Evolutionary conservation across 192 early-diverging fungal species (phyloP).

Genomic region (Mortierella alpina): DNA sequence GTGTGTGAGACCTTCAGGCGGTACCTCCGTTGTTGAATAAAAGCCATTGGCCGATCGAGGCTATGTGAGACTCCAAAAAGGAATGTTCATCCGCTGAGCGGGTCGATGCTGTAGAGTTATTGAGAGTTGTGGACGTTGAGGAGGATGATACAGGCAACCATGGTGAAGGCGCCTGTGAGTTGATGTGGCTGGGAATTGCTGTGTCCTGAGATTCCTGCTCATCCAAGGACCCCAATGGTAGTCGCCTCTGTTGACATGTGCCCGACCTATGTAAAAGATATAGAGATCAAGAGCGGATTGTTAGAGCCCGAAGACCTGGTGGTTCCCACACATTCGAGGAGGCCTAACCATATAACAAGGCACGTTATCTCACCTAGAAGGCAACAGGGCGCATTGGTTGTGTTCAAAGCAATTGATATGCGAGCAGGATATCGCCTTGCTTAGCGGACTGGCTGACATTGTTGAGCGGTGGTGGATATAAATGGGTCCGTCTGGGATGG

Average conservation of each 20-base stretch:
- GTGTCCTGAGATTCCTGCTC: not conserved
- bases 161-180: no score
- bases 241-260: slow-evolving; percentile 10
- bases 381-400: not conserved
- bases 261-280: not conserved
- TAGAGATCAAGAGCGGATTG: not conserved
- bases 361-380: not conserved
- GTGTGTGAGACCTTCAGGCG: not conserved
- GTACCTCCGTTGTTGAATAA: slow-evolving; percentile 6
- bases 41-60: slow-evolving; percentile 40
- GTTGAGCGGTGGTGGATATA: slow-evolving; percentile 51
- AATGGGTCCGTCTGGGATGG: slow-evolving; percentile 39
- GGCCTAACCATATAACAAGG: not conserved
- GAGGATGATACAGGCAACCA: not conserved
- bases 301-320: not conserved
- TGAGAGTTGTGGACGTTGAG: not conserved
- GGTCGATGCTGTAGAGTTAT: not conserved
- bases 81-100: slow-evolving; percentile 16
- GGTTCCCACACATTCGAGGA: not conserved
- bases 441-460: slow-evolving; percentile 9
- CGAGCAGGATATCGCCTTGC: slow-evolving; percentile 13
- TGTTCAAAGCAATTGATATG: slow-evolving; percentile 36
- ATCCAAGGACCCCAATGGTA: not conserved
- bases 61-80: slow-evolving; percentile 38
- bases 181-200: not conserved